Evolutionary conservation across 176 grass and related monocot species (phyloP).

Genomic region (Aegilops speltoides): DNA sequence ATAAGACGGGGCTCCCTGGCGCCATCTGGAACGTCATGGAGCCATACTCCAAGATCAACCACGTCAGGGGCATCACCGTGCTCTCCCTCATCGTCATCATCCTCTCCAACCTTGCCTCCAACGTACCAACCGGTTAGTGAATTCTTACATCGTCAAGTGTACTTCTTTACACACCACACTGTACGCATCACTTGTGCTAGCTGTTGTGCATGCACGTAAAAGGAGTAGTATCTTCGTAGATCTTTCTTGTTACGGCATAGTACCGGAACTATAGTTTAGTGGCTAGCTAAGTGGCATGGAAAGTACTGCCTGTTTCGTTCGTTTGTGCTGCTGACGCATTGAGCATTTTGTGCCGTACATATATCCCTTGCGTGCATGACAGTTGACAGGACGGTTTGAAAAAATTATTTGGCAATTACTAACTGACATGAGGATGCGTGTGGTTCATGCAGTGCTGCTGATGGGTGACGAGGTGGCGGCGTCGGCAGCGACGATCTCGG

Average conservation of each 20-base stretch:
- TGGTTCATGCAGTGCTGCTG: conserved; percentile 60
- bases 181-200: not conserved
- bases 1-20: conserved; percentile 81
- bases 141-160: not conserved
- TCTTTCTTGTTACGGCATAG: not conserved
- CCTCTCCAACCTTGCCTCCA: conserved; percentile 96
- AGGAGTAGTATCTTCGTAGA: not conserved
- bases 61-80: conserved; percentile 57
- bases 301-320: not conserved
- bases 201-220: not conserved
- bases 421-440: not conserved
- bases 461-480: conserved; percentile 76
- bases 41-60: conserved; percentile 76
- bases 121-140: conserved; percentile 84
- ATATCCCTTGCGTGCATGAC: not conserved
- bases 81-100: conserved; percentile 77
- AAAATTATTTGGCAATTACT: not conserved
- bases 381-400: not conserved
- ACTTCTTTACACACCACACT: not conserved
- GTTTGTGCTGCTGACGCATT: not conserved
- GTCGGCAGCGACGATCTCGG: conserved; percentile 66
- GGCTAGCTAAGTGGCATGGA: not conserved
- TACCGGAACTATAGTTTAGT: not conserved
- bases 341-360: not conserved
- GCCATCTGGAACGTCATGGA: conserved; percentile 91